Base-by-base conservation (phyloP, 805 yeast species). In the Priceomyces carsonii region DNA sequence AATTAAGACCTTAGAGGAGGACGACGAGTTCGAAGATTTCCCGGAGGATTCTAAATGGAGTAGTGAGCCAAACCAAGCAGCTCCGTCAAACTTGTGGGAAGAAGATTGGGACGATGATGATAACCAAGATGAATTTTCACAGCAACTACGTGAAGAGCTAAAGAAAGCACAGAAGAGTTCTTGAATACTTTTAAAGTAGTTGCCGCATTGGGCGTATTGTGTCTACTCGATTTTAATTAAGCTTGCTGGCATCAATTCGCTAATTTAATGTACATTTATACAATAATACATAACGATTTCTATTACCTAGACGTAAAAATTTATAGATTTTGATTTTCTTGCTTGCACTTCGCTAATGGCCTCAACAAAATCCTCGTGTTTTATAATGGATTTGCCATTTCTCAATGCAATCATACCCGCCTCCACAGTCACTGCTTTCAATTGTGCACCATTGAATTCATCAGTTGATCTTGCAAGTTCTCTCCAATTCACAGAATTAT, bases 341-440 rank as follows among this genome's bases (percentile, higher is more conserved):
- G 98, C 95, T 69, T 93, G 99, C 21, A 93, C 99, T 71, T 93
- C 99, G 45, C 96, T 83, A 43, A 93, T 89, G 36, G 96, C 99
- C 61, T 93, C 99, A 18, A 93, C 96, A 57, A 91, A 93, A 66
- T 93, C 99, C 66, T 93, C 99, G 61, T 93, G 99, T 51, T 87
- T 85, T 36, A 93, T 90, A 48, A 82, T 76, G 27, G 84, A 77
- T 65, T 93, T 95, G 12, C 96, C 97, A 52, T 87, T 88, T 68
- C 99, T 80, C 57, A 93, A 73, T 2, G 99, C 99, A 66, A 93
- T 93, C 99, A 93, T 93, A 57, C 99, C 99, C 5, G 99, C 99
- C 63, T 93, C 99, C 15, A 93, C 99, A 6, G 97, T 90, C 27
- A 93, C 99, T 2, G 99, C 99, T 69, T 93, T 93, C 59, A 93